phyloP scores from a whole-genome alignment of 345 rosid species.

The Bruguiera sexangula region DNA sequence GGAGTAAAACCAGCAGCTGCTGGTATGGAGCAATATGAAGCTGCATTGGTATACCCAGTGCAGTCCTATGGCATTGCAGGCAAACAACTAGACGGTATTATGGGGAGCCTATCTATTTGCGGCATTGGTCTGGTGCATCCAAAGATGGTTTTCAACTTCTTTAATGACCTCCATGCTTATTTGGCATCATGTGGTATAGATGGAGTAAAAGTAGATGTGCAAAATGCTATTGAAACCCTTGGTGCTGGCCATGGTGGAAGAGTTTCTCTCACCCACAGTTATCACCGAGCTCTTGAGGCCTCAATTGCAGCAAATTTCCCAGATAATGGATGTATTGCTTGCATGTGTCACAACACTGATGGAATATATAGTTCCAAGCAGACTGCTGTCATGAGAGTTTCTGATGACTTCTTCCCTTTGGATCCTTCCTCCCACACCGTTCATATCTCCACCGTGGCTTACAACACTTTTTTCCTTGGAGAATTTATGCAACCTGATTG shows the following conservation, averaged over 20 bases:
- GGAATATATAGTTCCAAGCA: slow-evolving; percentile 91
- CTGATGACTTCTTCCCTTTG: slow-evolving; percentile 88
- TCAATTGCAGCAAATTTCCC: slow-evolving; percentile 73
- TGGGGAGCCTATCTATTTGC: slow-evolving; percentile 84
- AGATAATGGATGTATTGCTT: slow-evolving; percentile 91
- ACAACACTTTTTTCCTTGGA: slow-evolving; percentile 87
- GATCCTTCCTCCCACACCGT: slow-evolving; percentile 98
- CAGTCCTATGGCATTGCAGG: slow-evolving; percentile 84
- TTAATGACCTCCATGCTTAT: slow-evolving; percentile 93
- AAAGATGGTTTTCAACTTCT: slow-evolving; percentile 85
- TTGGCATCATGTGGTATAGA: slow-evolving; percentile 92
- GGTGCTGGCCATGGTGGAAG: slow-evolving; percentile 97
- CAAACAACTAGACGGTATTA: slow-evolving; percentile 90
- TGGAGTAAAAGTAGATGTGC: slow-evolving; percentile 97
- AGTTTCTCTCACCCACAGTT: slow-evolving; percentile 88
- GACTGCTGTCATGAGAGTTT: slow-evolving; percentile 89
- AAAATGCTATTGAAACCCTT: slow-evolving; percentile 89
- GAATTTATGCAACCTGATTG: slow-evolving; percentile 99
- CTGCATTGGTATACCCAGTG: slow-evolving; percentile 81
- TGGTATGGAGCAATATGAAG: slow-evolving; percentile 95
- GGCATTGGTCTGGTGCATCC: slow-evolving; percentile 96
- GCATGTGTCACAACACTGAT: slow-evolving; percentile 98
- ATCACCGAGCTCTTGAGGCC: slow-evolving; percentile 84
- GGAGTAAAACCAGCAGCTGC: slow-evolving; percentile 91
- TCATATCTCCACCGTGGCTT: slow-evolving; percentile 89